Conservation (phyloP, 164 flowering plant genomes). For the Tinospora cordifolia region DNA sequence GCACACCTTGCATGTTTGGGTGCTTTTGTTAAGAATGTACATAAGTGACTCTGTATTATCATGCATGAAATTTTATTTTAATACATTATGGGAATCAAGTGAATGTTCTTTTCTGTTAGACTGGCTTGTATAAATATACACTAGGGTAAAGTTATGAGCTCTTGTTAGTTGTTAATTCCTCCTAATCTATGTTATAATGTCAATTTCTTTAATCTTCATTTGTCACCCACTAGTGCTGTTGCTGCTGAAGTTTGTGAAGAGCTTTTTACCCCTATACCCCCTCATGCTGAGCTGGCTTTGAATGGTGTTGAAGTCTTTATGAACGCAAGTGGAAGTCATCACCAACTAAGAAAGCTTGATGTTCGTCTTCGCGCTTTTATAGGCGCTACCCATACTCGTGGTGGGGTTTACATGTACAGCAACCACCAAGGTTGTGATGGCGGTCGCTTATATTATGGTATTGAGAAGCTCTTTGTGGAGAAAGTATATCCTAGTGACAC, state of each 20-base stretch:
- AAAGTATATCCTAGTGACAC: neutral
- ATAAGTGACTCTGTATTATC: no score
- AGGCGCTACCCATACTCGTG: conserved; percentile 75
- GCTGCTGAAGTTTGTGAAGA: conserved; percentile 96
- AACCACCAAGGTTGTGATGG: conserved; percentile 99
- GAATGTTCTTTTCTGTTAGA: neutral
- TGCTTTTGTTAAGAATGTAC: neutral
- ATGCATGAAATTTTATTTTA: no score
- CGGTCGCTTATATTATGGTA: conserved; percentile 92
- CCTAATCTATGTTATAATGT: neutral
- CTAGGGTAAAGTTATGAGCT: neutral
- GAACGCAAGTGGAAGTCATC: conserved; percentile 99
- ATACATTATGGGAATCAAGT: neutral
- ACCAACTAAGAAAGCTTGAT: conserved; percentile 89
- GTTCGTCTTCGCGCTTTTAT: conserved; percentile 69
- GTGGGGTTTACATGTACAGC: conserved; percentile 97
- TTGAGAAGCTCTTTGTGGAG: conserved; percentile 6
- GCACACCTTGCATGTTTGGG: neutral
- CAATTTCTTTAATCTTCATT: conserved; percentile 5
- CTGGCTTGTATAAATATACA: neutral
- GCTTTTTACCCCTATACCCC: conserved; percentile 71
- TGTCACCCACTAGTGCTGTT: conserved; percentile 61
- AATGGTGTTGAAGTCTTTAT: conserved; percentile 92
- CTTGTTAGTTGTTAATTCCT: conserved; percentile 6
- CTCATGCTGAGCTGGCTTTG: conserved; percentile 82